Evolutionary conservation across 73 alveolate species (phyloP), one percentile per base, ranked within the genome.

Genomic region (Paramecium sexaurelia): DNA sequence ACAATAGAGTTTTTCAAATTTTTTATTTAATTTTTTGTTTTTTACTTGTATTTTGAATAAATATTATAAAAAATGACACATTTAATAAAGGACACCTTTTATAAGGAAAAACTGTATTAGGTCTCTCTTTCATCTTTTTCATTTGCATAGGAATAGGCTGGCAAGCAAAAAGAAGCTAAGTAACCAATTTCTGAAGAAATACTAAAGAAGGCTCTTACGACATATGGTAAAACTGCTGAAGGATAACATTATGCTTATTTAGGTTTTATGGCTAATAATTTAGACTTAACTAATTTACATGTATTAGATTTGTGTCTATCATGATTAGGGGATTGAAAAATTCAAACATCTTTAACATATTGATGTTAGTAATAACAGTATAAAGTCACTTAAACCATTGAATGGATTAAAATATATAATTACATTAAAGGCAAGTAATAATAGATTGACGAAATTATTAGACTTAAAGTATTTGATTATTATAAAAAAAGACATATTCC

Each of bases 391-490:
- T 71, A 96, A 96, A 67, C 95, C 96, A 43, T 93, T 97, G 19
- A 90, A 97, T 15, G 93, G 93, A 33, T 68, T 98, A 61, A 95
- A 97, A 92, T 98, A 98, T 83, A 69, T 98, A 87, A 95, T 95
- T 19, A 94, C 95, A 71, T 88, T 98, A 27, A 93, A 97, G 61
- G 99, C 99, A 32, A 84, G 98, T 37, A 91, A 96, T 87, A 98
- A 98, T 87, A 93, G 95, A 68, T 71, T 98, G 43, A 86, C 96
- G 29, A 93, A 93, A 75, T 93, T 96, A 84, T 92, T 96, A 89
- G 99, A 98, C 88, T 96, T 98, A 83, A 97, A 93, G 94, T 93
- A 37, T 45, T 85, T 55, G 45, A 9, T 22, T 24, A n/a, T 15
- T 7, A 37, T 40, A 67, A 45, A 45, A n/a, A 22, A n/a, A 55